Conservation (phyloP, 352 stramenopile genomes). For the Pythium plurisporium region DNA sequence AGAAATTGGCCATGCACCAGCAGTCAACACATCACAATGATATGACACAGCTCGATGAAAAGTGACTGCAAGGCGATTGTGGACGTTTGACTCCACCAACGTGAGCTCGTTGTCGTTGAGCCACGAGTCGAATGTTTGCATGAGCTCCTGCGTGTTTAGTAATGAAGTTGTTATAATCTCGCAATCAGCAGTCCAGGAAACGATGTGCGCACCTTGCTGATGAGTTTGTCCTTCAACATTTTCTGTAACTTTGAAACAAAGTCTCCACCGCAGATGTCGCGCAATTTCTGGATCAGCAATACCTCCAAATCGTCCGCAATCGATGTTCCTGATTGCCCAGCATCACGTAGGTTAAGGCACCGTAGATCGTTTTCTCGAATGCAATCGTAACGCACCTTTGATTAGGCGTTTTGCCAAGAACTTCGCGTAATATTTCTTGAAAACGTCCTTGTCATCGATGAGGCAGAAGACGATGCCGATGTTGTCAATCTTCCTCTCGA, state of each 20-base stretch:
- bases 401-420: slow-evolving; percentile 81
- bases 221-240: slow-evolving; percentile 84
- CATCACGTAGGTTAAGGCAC: neutral
- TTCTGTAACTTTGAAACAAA: slow-evolving; percentile 89
- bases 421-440: slow-evolving; percentile 89
- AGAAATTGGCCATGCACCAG: slow-evolving; percentile 80
- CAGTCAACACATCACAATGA: slow-evolving; percentile 79
- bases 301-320: slow-evolving; percentile 75
- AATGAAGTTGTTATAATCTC: neutral
- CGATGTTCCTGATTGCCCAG: slow-evolving; percentile 58
- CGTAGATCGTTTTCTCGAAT: neutral
- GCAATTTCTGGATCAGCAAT: slow-evolving; percentile 76
- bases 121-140: slow-evolving; percentile 65
- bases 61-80: slow-evolving; percentile 38
- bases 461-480: slow-evolving; percentile 83
- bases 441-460: slow-evolving; percentile 88
- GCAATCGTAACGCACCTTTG: slow-evolving; percentile 43
- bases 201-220: slow-evolving; percentile 58
- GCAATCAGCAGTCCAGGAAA: neutral
- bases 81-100: slow-evolving; percentile 28
- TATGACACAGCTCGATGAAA: slow-evolving; percentile 60
- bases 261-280: slow-evolving; percentile 79
- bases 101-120: slow-evolving; percentile 58
- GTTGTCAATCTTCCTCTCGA: slow-evolving; percentile 80
- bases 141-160: slow-evolving; percentile 42